phyloP scores from a whole-genome alignment of 495 filamentous ascomycete genomes.

The Haplographium delicatum region DNA sequence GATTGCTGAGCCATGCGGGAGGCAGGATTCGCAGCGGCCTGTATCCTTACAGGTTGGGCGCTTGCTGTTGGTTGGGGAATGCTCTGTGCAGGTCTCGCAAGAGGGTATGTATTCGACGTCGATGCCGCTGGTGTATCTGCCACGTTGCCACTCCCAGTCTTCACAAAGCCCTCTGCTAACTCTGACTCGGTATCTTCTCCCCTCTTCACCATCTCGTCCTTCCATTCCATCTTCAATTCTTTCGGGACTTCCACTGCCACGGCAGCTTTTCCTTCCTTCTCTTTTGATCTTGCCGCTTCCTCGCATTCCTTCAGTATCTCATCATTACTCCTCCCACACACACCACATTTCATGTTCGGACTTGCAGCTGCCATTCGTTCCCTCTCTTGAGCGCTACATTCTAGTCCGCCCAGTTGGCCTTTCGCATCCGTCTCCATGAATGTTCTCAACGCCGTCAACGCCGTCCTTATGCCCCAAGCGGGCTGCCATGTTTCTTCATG shows the following conservation, averaged over 20 bases:
- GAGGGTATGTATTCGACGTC: conserved; percentile 27
- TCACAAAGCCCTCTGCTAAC: conserved; percentile 45
- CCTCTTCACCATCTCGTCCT: conserved; percentile 39
- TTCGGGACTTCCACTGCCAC: conserved; percentile 52
- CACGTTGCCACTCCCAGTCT: conserved; percentile 30
- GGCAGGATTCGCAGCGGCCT: background rate
- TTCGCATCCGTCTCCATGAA: conserved; percentile 72
- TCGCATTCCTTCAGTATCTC: conserved; percentile 67
- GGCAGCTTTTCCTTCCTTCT: too few relatives aligned
- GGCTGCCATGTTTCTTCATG: conserved; percentile 99
- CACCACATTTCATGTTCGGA: conserved; percentile 55
- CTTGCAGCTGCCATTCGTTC: conserved; percentile 60
- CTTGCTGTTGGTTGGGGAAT: conserved; percentile 27
- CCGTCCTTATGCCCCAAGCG: conserved; percentile 88
- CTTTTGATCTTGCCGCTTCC: conserved; percentile 45
- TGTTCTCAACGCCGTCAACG: conserved; percentile 56
- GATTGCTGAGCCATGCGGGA: conserved; percentile 6
- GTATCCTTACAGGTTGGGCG: background rate
- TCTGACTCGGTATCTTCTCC: conserved; percentile 30
- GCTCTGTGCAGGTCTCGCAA: conserved; percentile 28
- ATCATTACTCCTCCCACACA: conserved; percentile 61
- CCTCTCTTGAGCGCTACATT: conserved; percentile 58
- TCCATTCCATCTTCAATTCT: conserved; percentile 53
- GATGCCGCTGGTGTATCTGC: conserved; percentile 5
- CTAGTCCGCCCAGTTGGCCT: conserved; percentile 86